phyloP scores from a whole-genome alignment of 805 yeast species.

The Schwanniomyces vanrijiae region DNA sequence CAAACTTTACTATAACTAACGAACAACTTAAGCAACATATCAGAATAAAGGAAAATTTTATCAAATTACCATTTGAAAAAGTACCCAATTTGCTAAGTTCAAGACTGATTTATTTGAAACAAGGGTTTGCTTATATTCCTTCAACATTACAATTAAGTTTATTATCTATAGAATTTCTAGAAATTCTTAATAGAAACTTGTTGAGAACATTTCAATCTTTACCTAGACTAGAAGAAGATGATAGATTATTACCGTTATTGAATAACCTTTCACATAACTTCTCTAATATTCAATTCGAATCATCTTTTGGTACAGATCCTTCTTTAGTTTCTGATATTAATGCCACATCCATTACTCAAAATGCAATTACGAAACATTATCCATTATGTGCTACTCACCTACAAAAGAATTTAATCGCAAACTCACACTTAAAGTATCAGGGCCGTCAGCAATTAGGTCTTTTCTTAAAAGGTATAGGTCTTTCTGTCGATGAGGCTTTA shows the following conservation, averaged over 20 bases:
- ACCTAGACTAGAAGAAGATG: conserved; percentile 89
- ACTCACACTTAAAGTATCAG: conserved; percentile 74
- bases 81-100: conserved; percentile 74
- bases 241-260: conserved; percentile 80
- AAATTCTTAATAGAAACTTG: conserved; percentile 50
- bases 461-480: conserved; percentile 87
- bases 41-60: conserved; percentile 58
- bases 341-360: conserved; percentile 57
- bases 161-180: conserved; percentile 66
- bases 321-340: conserved; percentile 48
- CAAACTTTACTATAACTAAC: conserved; percentile 32
- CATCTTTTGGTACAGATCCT: conserved; percentile 42
- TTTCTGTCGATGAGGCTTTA: conserved; percentile 82
- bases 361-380: conserved; percentile 59
- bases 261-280: conserved; percentile 66
- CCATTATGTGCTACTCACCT: conserved; percentile 80
- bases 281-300: conserved; percentile 50
- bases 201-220: conserved; percentile 70
- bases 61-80: conserved; percentile 84
- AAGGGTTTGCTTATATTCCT: conserved; percentile 84
- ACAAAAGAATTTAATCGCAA: conserved; percentile 56
- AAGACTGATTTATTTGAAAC: conserved; percentile 64
- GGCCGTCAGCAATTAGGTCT: conserved; percentile 86
- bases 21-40: conserved; percentile 55
- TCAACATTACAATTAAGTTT: conserved; percentile 74